Evolutionary conservation across 305 asterid species (phyloP).

Genomic region (Fraxinus sp.): DNA sequence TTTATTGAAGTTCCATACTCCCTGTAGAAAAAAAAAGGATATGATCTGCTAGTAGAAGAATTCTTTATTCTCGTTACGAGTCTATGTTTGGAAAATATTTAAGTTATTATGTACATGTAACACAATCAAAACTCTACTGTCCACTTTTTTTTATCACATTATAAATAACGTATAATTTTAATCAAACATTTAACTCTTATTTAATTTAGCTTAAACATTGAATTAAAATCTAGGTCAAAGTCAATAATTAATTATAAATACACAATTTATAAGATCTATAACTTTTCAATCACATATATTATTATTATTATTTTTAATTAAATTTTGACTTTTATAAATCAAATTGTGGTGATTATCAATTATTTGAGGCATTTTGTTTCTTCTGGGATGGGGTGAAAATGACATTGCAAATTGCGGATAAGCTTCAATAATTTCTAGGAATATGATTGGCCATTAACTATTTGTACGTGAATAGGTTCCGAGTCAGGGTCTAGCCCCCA

Average conservation of each 20-base stretch:
- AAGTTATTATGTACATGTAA: no score
- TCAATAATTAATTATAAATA: background rate
- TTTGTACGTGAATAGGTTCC: conserved; percentile 1
- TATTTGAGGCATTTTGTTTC: background rate
- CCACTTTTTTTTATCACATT: background rate
- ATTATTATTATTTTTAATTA: background rate
- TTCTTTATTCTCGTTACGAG: background rate
- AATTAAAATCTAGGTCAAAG: background rate
- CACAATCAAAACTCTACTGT: background rate
- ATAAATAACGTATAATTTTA: background rate
- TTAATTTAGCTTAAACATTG: background rate
- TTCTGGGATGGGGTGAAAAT: background rate
- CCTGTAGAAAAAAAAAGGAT: background rate
- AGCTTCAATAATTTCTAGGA: background rate
- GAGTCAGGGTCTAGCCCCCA: background rate
- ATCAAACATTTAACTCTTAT: background rate
- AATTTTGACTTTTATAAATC: background rate
- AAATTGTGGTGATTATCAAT: background rate
- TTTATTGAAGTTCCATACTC: background rate
- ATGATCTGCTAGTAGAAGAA: background rate
- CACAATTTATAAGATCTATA: background rate
- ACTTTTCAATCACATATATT: background rate
- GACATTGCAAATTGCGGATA: background rate
- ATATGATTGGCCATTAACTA: background rate
- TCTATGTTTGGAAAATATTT: background rate